Evolutionary conservation across 495 filamentous ascomycete genomes (phyloP), one percentile per base, ranked within the genome.

Genomic region (Penicillium fimorum): DNA sequence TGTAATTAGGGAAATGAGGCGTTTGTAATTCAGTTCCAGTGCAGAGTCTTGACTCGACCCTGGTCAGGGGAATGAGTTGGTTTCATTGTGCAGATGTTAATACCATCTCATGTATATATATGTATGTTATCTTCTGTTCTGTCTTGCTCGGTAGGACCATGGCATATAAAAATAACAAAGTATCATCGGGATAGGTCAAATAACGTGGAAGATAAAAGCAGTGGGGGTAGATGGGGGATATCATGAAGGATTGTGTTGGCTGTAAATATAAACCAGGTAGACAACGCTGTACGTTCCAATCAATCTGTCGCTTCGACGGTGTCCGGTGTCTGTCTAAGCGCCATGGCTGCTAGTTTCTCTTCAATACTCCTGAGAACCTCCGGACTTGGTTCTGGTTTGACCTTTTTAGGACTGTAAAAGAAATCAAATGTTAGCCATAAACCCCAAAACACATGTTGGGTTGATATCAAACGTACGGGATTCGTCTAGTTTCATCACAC

Each of bases 321-420:
- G 20, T 5, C 25, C 22, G 30, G 2, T n/a, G 22, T 22, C 20
- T 3, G 5, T 33, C 13, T 1, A 13, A 68, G 48, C 8, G 42
- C 48, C 44, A 64, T n/a, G 17, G 40, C 42, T 41, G 76, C 80
- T 43, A 90, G 69, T 56, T 78, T 82, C 42, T 76, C 79, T 65
- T 86, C 79, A 11, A 92, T 72, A 35, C 75, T 81, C 64, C 76
- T 75, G 43, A 87, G 56, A 3, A 90, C 68, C 37, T 87, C 87
- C 1, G 87, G 86, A 54, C 90, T 85, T 3, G 79, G 81, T 62
- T 83, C 78, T 15, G 78, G 82, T 58, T 87, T 85, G 29, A 82
- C 72, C 59, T 81, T 84, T 56, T 77, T 80, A 0, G 86, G 82
- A 40, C 74, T 68, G 71, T 74, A 7, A 27, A 1, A 44, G 70